Percentiles rank a stretch among this genome's conserved stretches.
These are phyloP conservation scores for Boletus subcaerulescens DNA, from an alignment of 768 basidiomycete genomes.

Conservation along the genomic window DNA sequence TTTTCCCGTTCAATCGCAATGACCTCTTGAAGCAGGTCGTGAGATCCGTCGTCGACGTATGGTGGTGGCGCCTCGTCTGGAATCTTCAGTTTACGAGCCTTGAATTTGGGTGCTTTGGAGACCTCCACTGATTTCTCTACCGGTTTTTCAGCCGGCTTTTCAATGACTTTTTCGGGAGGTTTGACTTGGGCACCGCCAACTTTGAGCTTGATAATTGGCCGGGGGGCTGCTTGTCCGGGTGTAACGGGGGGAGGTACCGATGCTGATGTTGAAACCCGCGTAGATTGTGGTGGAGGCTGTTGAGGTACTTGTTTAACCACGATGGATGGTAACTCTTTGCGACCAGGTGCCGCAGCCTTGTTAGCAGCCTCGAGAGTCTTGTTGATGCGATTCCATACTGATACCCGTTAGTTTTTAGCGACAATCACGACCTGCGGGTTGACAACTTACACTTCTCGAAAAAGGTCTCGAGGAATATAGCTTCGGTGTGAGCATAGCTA, in stretches of 20 bases:
- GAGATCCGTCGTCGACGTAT: conserved; percentile 77
- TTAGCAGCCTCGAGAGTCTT: conserved; percentile 74
- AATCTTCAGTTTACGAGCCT: conserved; percentile 43
- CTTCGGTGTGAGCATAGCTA: conserved; percentile 72
- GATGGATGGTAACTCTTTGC: conserved; percentile 25
- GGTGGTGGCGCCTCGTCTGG: conserved; percentile 54
- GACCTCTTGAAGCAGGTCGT: conserved; percentile 78
- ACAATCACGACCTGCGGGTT: not conserved
- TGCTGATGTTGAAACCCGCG: conserved; percentile 5
- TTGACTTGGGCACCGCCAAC: conserved; percentile 44
- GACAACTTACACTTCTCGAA: conserved; percentile 78
- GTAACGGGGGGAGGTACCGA: conserved; percentile 12
- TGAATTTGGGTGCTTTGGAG: conserved; percentile 38
- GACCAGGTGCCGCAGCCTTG: conserved; percentile 35
- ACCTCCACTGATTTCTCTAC: conserved; percentile 29
- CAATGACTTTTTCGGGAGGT: conserved; percentile 29
- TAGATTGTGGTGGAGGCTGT: conserved; percentile 15
- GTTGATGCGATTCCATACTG: conserved; percentile 87
- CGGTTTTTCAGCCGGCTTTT: conserved; percentile 26
- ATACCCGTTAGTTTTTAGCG: conserved; percentile 3
- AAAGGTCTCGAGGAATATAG: conserved; percentile 69
- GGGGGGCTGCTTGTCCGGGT: conserved; percentile 37
- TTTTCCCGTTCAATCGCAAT: conserved; percentile 74
- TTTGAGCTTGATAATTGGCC: conserved; percentile 69
- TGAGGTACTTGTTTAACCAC: conserved; percentile 22